Conservation (phyloP, 208 protist species). For the Novymonas esmeraldas region DNA sequence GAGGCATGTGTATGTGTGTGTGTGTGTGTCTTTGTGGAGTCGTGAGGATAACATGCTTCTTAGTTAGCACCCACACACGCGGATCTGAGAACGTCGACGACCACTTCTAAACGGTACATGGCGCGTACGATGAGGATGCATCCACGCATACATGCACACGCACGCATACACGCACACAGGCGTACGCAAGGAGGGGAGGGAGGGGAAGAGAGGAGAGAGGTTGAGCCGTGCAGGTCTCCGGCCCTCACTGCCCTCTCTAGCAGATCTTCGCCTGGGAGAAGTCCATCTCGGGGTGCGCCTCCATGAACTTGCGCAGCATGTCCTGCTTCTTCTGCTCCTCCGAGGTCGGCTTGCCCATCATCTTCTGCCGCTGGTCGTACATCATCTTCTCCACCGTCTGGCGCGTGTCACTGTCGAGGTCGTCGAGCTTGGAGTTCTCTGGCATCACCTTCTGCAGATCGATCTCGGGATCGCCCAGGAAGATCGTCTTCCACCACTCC, state of each 20-base stretch:
- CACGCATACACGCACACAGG: background rate
- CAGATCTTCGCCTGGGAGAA: constrained; percentile 95
- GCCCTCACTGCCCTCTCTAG: constrained; percentile 54
- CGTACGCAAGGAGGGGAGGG: background rate
- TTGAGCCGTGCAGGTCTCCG: background rate
- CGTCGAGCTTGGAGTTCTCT: constrained; percentile 95
- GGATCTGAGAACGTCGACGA: no score
- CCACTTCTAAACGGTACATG: no score
- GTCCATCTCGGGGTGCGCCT: constrained; percentile 95
- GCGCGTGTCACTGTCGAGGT: constrained; percentile 94
- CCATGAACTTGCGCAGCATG: constrained; percentile 95
- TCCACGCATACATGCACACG: background rate
- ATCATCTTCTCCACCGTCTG: constrained; percentile 97
- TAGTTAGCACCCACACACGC: no score
- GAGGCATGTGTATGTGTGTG: no score
- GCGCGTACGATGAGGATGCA: background rate
- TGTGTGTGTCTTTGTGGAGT: no score
- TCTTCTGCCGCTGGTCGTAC: constrained; percentile 95
- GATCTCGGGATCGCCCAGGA: constrained; percentile 88
- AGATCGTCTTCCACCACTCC: constrained; percentile 94
- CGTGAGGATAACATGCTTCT: no score
- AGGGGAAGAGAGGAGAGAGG: background rate
- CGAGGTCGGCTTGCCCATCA: constrained; percentile 93
- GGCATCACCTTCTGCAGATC: constrained; percentile 95
- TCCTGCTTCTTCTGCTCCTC: constrained; percentile 95